Evolutionary conservation across 139 green algal species (phyloP).

Genomic region (Mychonastes homosphaera): DNA sequence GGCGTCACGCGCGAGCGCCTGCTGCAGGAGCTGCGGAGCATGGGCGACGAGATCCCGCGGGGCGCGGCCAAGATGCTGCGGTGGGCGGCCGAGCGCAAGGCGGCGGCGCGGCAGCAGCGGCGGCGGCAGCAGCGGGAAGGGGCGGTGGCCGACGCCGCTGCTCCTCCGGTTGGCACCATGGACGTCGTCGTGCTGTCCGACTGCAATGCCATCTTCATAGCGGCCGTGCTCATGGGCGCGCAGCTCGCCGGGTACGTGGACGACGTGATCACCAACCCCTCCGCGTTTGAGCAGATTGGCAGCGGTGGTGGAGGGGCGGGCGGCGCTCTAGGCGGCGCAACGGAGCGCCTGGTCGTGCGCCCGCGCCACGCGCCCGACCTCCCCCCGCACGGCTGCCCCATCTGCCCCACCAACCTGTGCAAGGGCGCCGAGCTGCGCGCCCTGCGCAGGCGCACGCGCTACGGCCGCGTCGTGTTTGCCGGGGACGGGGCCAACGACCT

Average conservation of each 20-base stretch:
- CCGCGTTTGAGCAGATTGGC: slow-evolving; percentile 36
- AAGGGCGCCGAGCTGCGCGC: slow-evolving; percentile 57
- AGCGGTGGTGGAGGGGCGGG: neutral
- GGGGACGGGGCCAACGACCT: slow-evolving; percentile 74
- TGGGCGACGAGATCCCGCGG: slow-evolving; percentile 46
- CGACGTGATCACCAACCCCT: slow-evolving; percentile 51
- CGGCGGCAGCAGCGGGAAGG: too few species aligned
- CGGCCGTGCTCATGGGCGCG: slow-evolving; percentile 51
- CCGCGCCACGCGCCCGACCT: slow-evolving; percentile 3
- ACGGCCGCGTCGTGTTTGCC: slow-evolving; percentile 46
- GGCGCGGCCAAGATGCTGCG: slow-evolving; percentile 31
- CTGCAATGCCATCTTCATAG: slow-evolving; percentile 66
- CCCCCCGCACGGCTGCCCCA: slow-evolving; percentile 38
- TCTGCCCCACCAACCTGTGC: slow-evolving; percentile 68
- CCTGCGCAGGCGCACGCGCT: slow-evolving; percentile 15
- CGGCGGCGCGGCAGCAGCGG: slow-evolving; percentile 2
- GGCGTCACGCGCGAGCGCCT: slow-evolving; percentile 50
- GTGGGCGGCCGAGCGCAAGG: neutral
- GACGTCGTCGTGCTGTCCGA: slow-evolving; percentile 51
- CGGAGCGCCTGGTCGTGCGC: slow-evolving; percentile 6
- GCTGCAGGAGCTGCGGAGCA: slow-evolving; percentile 37
- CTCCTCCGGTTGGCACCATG: slow-evolving; percentile 5
- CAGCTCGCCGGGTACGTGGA: slow-evolving; percentile 30
- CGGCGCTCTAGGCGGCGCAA: neutral
- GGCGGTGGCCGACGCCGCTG: too few species aligned